These are phyloP conservation scores for Pleurotus eryngii DNA, from an alignment of 768 basidiomycete genomes.

Conservation along the genomic window DNA sequence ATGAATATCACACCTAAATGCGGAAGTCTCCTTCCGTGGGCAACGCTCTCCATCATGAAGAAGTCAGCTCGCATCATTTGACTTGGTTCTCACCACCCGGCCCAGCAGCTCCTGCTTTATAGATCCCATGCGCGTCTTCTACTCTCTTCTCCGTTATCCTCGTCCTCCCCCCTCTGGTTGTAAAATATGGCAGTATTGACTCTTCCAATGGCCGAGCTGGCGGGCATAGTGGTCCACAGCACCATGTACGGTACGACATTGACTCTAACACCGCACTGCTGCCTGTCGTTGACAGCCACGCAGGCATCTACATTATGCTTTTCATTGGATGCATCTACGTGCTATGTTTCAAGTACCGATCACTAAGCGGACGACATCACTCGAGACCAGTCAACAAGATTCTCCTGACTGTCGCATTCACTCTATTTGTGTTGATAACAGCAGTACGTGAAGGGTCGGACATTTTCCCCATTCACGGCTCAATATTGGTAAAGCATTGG, in stretches of 20 bases:
- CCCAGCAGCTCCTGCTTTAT: background rate
- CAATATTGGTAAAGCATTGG: constrained; percentile 2
- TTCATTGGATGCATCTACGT: constrained; percentile 7
- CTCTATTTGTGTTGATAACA: constrained; percentile 3
- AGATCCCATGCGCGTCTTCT: background rate
- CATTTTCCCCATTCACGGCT: background rate
- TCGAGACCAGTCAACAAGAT: constrained; percentile 1
- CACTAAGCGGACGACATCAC: constrained; percentile 1
- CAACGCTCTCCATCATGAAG: background rate
- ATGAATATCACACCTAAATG: background rate
- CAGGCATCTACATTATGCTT: constrained; percentile 5
- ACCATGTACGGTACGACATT: background rate
- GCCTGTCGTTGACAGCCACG: background rate
- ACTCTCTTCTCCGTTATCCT: background rate
- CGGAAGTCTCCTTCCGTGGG: background rate
- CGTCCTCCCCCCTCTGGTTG: background rate
- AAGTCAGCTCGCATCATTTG: constrained; percentile 3
- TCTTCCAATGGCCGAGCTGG: constrained; percentile 1
- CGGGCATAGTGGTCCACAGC: constrained; percentile 2
- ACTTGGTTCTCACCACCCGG: background rate
- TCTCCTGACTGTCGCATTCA: constrained; percentile 1
- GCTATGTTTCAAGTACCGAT: background rate
- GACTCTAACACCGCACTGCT: too few species aligned
- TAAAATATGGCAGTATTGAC: background rate
- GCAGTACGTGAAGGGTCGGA: background rate